Evolutionary conservation across 352 stramenopile species (phyloP).

Genomic region (Phytophthora lateralis): DNA sequence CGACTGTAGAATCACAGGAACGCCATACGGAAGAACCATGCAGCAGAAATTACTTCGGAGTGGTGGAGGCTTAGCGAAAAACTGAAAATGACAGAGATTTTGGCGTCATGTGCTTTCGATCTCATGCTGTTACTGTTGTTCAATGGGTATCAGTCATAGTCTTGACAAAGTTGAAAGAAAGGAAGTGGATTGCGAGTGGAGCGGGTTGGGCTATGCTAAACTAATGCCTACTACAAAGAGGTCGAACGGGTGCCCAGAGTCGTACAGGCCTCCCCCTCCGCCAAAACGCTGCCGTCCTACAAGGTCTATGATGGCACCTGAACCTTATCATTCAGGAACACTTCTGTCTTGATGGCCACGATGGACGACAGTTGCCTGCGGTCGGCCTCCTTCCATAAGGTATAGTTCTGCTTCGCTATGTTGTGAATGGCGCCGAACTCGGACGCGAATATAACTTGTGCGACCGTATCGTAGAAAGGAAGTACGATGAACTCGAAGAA

Average conservation of each 20-base stretch:
- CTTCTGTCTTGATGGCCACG: slow-evolving; percentile 76
- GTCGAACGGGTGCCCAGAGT: slow-evolving; percentile 24
- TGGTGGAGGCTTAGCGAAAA: background rate
- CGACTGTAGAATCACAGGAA: slow-evolving; percentile 28
- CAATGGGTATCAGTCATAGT: background rate
- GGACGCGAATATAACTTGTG: slow-evolving; percentile 75
- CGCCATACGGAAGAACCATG: slow-evolving; percentile 15
- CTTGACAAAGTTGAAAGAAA: slow-evolving; percentile 24
- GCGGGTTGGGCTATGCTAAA: slow-evolving; percentile 30
- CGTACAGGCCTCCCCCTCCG: slow-evolving; percentile 19
- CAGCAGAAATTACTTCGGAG: background rate
- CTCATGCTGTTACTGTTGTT: no score
- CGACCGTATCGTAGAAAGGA: slow-evolving; percentile 81
- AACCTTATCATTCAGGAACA: slow-evolving; percentile 76
- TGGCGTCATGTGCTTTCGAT: no score
- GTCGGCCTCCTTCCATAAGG: slow-evolving; percentile 84
- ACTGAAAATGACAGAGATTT: background rate
- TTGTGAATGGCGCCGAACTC: slow-evolving; percentile 76
- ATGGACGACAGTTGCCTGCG: slow-evolving; percentile 82
- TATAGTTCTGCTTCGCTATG: slow-evolving; percentile 87
- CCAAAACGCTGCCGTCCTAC: slow-evolving; percentile 14
- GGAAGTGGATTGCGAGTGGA: slow-evolving; percentile 33
- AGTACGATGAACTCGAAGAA: slow-evolving; percentile 89
- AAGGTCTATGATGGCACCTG: slow-evolving; percentile 48
- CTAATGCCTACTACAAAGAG: slow-evolving; percentile 40